Evolutionary conservation across 805 yeast genomes (phyloP).

Genomic region (Kodamaea kaohsiungensis): DNA sequence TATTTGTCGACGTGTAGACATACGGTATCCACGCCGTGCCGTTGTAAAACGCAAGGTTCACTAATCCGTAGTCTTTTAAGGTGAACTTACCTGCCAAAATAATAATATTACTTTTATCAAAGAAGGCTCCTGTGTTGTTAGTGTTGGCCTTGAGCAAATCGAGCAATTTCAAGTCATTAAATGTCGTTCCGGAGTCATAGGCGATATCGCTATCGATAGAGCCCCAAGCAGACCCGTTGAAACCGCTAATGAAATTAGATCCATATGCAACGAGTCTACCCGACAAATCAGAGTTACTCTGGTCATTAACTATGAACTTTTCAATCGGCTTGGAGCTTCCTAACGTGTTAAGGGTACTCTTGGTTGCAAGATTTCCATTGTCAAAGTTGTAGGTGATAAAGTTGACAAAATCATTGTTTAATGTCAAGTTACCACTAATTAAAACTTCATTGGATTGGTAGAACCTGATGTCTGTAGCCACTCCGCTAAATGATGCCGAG

Average conservation of each 20-base stretch:
- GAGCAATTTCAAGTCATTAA: conserved; percentile 49
- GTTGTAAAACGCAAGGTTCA: conserved; percentile 63
- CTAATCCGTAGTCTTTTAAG: conserved; percentile 52
- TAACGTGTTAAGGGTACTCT: conserved; percentile 20
- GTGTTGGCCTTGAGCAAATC: conserved; percentile 31
- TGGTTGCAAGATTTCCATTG: conserved; percentile 26
- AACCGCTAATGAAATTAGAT: conserved; percentile 36
- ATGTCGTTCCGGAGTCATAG: conserved; percentile 29
- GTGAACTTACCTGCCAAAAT: conserved; percentile 59
- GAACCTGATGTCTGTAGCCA: conserved; percentile 54
- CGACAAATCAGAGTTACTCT: conserved; percentile 31
- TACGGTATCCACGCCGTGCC: conserved; percentile 71
- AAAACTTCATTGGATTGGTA: conserved; percentile 37
- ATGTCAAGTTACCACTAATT: conserved; percentile 53
- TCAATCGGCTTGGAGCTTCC: conserved; percentile 26
- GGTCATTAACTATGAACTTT: conserved; percentile 49
- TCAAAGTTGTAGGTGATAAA: conserved; percentile 58
- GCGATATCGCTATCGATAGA: conserved; percentile 36
- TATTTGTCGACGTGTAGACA: conserved; percentile 37
- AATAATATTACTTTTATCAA: conserved; percentile 47
- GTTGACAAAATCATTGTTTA: conserved; percentile 36
- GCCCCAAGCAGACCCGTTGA: conserved; percentile 52
- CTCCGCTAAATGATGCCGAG: conserved; percentile 43
- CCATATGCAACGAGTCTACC: conserved; percentile 43
- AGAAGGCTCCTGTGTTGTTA: conserved; percentile 35